phyloP scores from a whole-genome alignment of 257 asterid species.

The Solanum bulbocastanum region DNA sequence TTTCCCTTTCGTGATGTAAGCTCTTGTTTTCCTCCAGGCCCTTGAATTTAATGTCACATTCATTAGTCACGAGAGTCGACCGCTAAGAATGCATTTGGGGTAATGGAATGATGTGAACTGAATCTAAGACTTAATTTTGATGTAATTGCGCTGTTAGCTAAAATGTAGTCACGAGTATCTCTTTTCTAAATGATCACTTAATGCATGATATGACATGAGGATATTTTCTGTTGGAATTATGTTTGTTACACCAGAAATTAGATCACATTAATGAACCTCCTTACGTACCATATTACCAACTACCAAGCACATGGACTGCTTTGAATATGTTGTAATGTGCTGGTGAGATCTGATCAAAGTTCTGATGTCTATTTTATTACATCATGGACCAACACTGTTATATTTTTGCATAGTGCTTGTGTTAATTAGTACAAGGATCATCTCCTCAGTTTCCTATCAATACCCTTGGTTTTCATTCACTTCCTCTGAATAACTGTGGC shows the following conservation, averaged over 20 bases:
- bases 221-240: not conserved
- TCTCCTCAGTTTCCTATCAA: not conserved
- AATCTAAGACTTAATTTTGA: not conserved
- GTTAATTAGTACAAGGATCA: not conserved
- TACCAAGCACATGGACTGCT: not conserved
- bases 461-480: not conserved
- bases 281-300: not conserved
- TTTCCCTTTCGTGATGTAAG: constrained; percentile 81
- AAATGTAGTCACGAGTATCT: not conserved
- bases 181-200: not conserved
- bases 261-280: not conserved
- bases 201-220: not conserved
- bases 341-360: not conserved
- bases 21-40: not conserved
- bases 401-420: not conserved
- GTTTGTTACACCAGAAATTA: not conserved
- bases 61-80: not conserved
- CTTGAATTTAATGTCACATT: not conserved
- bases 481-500: not conserved
- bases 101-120: not conserved
- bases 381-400: not conserved
- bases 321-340: not conserved
- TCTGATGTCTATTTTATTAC: not conserved
- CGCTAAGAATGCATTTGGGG: not conserved
- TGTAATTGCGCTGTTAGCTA: not conserved